Evolutionary conservation across 768 basidiomycete genomes (phyloP), one percentile per base, ranked within the genome.

Genomic region (Phylloporus scabripes): DNA sequence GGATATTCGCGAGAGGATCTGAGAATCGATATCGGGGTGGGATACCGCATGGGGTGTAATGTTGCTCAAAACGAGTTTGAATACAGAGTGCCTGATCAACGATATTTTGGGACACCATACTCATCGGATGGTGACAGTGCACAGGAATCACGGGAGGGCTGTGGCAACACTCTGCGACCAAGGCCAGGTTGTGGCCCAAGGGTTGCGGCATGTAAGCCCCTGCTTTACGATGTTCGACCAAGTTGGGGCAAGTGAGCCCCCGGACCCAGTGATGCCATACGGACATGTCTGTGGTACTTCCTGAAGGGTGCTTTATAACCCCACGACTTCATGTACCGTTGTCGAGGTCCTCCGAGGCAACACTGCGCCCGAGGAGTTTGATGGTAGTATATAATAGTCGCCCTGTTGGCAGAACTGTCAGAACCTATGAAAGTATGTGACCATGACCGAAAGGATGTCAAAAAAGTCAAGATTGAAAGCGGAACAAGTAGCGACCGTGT

Each of bases 1-100:
- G n/a, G n/a, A 45, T 20, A n/a, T 38, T 39, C 55, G 62, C 61
- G 62, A 62, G 59, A 61, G 57, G 47, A 64, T 64, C 59, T 50
- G 59, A 52, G 48, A 49, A 55, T 46, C 46, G 41, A 49, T 44
- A 39, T 17, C 29, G 56, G 42, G 32, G 40, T 58, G 38, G 26
- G 44, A 50, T 42, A 18, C 46, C 38, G 20, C 42, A 57, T 56
- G 21, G 46, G 45, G 55, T 1, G 21, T 12, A 18, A 24, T 43
- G 46, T 45, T 31, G n/a, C 20, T 46, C n/a, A 36, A 44, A 49
- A 36, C 45, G 52, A 34, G 46, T 46, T 4, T 31, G 51, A 56
- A 46, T 18, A 7, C 45, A 31, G 14, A 43, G 49, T 58, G 5
- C 59, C 62, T 61, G 61, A 61, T 52, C 41, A 56, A 10, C 62